A percentile compares a stretch with the other conserved stretches of the same genome.
These are phyloP conservation scores for Eremothecium sinecaudum DNA, from an alignment of 1,139 yeast genomes.

Conservation along the genomic window DNA sequence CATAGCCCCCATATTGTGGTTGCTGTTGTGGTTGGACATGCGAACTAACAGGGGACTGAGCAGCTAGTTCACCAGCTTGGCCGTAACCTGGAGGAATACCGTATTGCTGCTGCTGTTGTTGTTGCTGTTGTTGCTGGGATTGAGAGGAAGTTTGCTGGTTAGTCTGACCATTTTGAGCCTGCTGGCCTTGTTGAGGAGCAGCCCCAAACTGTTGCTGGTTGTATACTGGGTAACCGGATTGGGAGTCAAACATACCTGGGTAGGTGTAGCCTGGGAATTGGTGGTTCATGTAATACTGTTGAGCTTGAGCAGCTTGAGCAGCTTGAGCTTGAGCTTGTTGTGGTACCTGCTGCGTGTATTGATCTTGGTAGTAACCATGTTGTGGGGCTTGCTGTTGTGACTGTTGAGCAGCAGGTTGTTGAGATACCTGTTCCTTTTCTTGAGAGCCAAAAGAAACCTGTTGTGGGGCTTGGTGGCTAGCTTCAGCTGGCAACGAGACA, in stretches of 20 bases:
- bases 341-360: conserved; percentile 13
- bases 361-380: conserved; percentile 16
- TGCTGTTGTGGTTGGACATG: conserved; percentile 21
- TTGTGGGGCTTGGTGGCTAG: conserved; percentile 6
- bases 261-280: conserved; percentile 33
- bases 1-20: conserved; percentile 23
- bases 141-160: conserved; percentile 2
- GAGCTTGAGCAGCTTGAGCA: conserved; percentile 23
- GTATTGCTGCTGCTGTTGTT: conserved; percentile 7
- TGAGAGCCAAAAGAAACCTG: conserved; percentile 9
- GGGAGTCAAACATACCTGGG: conserved; percentile 30
- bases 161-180: conserved; percentile 4
- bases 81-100: conserved; percentile 7
- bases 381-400: conserved; percentile 12
- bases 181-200: conserved; percentile 12
- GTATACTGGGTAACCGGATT: conserved; percentile 23
- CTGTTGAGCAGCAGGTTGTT: conserved; percentile 10
- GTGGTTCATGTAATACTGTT: conserved; percentile 29
- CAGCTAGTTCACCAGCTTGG: conserved; percentile 9
- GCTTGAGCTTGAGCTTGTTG: conserved; percentile 19
- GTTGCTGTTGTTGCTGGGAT: conserved; percentile 4
- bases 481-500: conserved; percentile 5
- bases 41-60: conserved; percentile 19
- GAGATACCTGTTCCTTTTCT: conserved; percentile 7
- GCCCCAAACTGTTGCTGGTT: conserved; percentile 20